These are phyloP conservation scores for Gossypium longicalyx DNA, from an alignment of 345 rosid species.

Conservation along the genomic window DNA sequence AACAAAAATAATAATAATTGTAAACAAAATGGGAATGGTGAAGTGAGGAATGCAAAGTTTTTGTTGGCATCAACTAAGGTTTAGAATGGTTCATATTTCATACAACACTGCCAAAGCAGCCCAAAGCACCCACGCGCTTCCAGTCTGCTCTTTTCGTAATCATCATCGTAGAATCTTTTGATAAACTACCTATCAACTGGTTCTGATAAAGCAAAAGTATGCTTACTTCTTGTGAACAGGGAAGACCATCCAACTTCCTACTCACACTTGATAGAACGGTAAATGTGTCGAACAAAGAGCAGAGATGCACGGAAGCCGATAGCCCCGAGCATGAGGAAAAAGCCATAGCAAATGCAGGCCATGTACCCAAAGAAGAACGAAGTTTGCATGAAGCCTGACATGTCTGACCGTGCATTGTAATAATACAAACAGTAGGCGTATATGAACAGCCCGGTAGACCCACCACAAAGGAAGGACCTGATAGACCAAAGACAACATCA, in stretches of 20 bases:
- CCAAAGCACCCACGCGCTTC: background rate
- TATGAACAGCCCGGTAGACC: constrained; percentile 45
- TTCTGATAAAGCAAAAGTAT: background rate
- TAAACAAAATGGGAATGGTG: background rate
- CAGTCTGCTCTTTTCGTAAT: background rate
- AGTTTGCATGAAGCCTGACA: constrained; percentile 57
- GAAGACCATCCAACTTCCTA: constrained; percentile 9
- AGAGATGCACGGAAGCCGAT: constrained; percentile 44
- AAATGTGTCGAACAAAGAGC: constrained; percentile 49
- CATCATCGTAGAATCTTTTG: background rate
- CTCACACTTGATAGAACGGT: constrained; percentile 46
- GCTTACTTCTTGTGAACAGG: background rate
- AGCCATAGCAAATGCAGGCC: constrained; percentile 53
- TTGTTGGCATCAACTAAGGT: background rate
- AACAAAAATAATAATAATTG: background rate
- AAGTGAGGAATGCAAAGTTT: constrained; percentile 4
- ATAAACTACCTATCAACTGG: background rate
- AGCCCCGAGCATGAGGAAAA: constrained; percentile 50
- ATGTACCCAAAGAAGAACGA: constrained; percentile 54
- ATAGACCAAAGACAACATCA: background rate
- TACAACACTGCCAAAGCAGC: background rate
- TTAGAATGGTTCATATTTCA: constrained; percentile 7
- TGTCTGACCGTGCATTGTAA: constrained; percentile 39
- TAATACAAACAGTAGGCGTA: constrained; percentile 48
- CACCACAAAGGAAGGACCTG: constrained; percentile 51